Base-by-base conservation (phyloP, 2,329 filamentous ascomycete species). In the Thielaviopsis ethacetica region DNA sequence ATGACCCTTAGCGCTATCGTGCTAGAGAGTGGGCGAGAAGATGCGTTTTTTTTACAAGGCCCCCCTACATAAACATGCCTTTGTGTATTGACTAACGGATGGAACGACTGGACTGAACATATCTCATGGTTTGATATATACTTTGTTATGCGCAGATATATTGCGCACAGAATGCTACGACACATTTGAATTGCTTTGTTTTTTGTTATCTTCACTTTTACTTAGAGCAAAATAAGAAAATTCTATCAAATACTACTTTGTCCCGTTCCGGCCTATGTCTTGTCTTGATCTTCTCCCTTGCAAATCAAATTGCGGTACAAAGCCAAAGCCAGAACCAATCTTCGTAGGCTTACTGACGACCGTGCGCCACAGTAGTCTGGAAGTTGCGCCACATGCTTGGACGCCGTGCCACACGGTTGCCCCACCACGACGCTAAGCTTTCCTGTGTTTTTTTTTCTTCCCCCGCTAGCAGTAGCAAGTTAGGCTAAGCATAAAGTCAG, bases 51-150 rank as follows among this genome's bases (percentile, higher is more conserved):
- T 5, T 12, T 10, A 12, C 30, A 34, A 34, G 30, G 30, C 30
- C 30, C 30, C 24, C 41, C 54, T 54, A 41, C 15, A 50, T 26
- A 34, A 34, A 34, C 41, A 53, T 47, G 56, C 44, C 56, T 53
- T 44, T 15, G 53, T 61, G 59, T 58, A 53, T 56, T 58, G 47
- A 61, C 58, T 61, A 56, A 61, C 34, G 47, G 59, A 61, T 61
- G 47, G 59, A 53, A 58, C n/a, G 59, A 61, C 53, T 56, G 56
- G 22, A 34, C 30, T 34, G 30, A 34, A 61, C 56, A 61, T 49
- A 61, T 61, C 51, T 58, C 50, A 55, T 53, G 44, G 56, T 26
- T 58, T 53, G 30, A 49, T 21, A 53, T 50, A 34, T 34, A 34
- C 30, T 58, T 57, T 51, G 51, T 55, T 54, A 49, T 49, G 56